A percentile compares a stretch with the other conserved stretches of the same genome.
Evolutionary conservation across 768 basidiomycete genomes (phyloP).

Genomic region (Podaxis pistillaris): DNA sequence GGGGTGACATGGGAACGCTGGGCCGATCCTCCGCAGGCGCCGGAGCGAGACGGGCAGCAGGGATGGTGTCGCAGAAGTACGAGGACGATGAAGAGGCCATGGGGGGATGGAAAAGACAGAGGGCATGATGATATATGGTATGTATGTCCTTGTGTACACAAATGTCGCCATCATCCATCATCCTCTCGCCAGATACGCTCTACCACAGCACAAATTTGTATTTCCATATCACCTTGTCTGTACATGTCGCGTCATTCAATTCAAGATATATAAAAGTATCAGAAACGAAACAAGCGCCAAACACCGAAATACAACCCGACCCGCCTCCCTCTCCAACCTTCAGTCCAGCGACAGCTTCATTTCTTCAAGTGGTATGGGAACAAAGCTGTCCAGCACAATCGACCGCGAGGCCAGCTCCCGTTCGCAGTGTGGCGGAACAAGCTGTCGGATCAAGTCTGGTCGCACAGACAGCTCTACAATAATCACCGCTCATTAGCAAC

Average conservation of each 20-base stretch:
- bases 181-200: constrained; percentile 13
- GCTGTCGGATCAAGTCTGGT: constrained; percentile 88
- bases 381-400: constrained; percentile 87
- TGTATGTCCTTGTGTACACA: constrained; percentile 17
- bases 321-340: constrained; percentile 24
- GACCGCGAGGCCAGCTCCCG: constrained; percentile 82
- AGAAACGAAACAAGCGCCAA: constrained; percentile 25
- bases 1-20: constrained; percentile 15
- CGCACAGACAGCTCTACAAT: constrained; percentile 88
- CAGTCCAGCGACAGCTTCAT: constrained; percentile 92
- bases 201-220: constrained; percentile 20
- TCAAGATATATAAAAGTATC: constrained; percentile 45
- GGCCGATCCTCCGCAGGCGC: constrained; percentile 18
- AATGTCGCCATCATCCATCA: constrained; percentile 40
- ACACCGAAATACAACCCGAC: constrained; percentile 16
- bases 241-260: constrained; percentile 31
- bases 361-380: constrained; percentile 96
- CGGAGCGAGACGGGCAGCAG: constrained; percentile 53
- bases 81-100: constrained; percentile 28
- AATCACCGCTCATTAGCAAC: too few relatives aligned
- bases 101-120: background rate
- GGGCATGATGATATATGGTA: background rate
- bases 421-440: constrained; percentile 91
- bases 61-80: constrained; percentile 73
- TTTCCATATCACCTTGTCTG: constrained; percentile 20